Conservation (phyloP, 2,329 filamentous ascomycete genomes). For the Cladosporium sp. region DNA sequence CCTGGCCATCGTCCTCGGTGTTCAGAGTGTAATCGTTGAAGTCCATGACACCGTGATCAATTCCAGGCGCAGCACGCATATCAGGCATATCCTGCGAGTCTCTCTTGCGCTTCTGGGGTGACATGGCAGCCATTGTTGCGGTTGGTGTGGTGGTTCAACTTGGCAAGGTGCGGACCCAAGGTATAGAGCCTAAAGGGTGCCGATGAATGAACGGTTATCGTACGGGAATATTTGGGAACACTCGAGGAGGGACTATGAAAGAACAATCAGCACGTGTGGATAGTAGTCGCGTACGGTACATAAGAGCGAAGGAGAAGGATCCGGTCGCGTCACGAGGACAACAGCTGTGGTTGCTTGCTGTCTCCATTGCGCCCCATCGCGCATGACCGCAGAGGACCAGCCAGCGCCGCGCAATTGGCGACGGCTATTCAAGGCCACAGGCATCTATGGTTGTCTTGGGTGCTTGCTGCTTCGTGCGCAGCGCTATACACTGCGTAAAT, state of each 20-base stretch:
- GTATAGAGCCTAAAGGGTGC: background rate
- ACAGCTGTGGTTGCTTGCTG: background rate
- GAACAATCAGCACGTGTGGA: background rate
- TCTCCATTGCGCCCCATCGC: no score
- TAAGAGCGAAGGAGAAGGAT: background rate
- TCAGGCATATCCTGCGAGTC: constrained; percentile 41
- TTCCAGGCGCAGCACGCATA: constrained; percentile 32
- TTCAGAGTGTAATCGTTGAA: constrained; percentile 37
- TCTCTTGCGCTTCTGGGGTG: constrained; percentile 41
- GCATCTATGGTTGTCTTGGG: no score
- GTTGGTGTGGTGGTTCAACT: background rate
- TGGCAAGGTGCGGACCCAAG: background rate
- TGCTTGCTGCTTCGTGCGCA: background rate
- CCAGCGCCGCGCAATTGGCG: background rate
- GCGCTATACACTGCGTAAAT: background rate
- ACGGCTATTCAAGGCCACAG: background rate
- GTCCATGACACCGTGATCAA: constrained; percentile 20
- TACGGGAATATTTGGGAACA: background rate
- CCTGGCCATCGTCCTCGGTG: constrained; percentile 37
- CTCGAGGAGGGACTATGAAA: background rate
- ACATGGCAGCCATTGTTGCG: constrained; percentile 6
- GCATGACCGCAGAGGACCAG: background rate
- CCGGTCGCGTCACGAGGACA: background rate
- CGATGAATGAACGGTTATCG: background rate
- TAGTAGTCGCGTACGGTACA: background rate